Evolutionary conservation across 2,329 filamentous ascomycete species (phyloP).

Genomic region (Aspergillus awamori): DNA sequence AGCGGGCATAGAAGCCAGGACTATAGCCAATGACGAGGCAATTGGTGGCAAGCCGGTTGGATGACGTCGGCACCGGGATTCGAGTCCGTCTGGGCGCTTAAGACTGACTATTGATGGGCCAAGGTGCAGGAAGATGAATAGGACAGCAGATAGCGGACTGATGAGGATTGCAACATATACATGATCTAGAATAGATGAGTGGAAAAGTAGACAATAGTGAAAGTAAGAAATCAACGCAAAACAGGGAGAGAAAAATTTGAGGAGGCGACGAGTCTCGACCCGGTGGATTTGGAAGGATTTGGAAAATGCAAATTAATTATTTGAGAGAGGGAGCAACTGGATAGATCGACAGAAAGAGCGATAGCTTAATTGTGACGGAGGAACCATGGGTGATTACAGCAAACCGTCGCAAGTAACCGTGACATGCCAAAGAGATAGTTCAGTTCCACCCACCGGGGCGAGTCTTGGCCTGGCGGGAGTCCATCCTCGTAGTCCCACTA

Average conservation of each 20-base stretch:
- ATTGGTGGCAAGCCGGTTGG: slow-evolving; percentile 17
- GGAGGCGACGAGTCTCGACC: slow-evolving; percentile 9
- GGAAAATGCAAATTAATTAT: not conserved
- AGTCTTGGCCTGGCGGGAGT: not conserved
- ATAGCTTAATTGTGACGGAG: not conserved
- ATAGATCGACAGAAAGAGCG: slow-evolving; percentile 2
- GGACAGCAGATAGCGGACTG: not conserved
- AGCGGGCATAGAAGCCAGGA: not conserved
- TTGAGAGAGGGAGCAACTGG: slow-evolving; percentile 4
- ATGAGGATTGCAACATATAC: slow-evolving; percentile 5
- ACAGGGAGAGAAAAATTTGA: slow-evolving; percentile 11
- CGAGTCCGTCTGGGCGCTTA: not conserved
- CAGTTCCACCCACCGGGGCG: not conserved
- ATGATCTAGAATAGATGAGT: not conserved
- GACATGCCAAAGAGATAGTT: not conserved
- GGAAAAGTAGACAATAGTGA: not conserved
- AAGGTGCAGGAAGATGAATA: not conserved
- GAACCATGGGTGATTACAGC: slow-evolving; percentile 6
- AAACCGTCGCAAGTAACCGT: not conserved
- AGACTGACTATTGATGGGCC: not conserved
- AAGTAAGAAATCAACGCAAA: slow-evolving; percentile 8
- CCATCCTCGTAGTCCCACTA: not conserved
- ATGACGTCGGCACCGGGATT: slow-evolving; percentile 11
- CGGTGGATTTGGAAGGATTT: not conserved
- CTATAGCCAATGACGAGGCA: not conserved